These are phyloP conservation scores for Ogataea trehalophila DNA, from an alignment of 805 yeast genomes.

Conservation along the genomic window DNA sequence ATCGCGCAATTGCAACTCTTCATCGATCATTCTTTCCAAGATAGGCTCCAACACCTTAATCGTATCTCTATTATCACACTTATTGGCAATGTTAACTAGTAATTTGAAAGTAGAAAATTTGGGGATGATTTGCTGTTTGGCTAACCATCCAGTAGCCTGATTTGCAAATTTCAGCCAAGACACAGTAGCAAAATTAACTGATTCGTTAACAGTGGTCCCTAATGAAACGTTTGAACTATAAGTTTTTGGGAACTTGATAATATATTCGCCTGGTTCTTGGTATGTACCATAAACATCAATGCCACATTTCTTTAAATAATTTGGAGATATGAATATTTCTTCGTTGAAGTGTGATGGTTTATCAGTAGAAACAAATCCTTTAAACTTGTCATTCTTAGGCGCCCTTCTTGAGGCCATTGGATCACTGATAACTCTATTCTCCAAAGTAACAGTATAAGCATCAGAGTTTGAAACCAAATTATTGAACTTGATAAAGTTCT, in stretches of 20 bases:
- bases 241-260: constrained; percentile 53
- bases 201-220: constrained; percentile 55
- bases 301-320: constrained; percentile 40
- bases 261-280: constrained; percentile 60
- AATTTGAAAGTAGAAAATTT: constrained; percentile 47
- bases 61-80: constrained; percentile 36
- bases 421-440: constrained; percentile 19
- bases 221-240: constrained; percentile 48
- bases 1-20: constrained; percentile 42
- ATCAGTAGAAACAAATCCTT: constrained; percentile 18
- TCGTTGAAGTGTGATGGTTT: constrained; percentile 29
- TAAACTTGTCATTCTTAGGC: constrained; percentile 28
- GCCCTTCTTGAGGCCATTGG: constrained; percentile 20
- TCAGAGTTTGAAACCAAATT: constrained; percentile 11
- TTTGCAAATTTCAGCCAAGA: constrained; percentile 50
- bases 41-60: constrained; percentile 31
- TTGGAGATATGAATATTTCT: constrained; percentile 48
- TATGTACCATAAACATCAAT: constrained; percentile 42
- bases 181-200: constrained; percentile 50
- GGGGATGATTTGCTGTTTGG: constrained; percentile 44
- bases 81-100: constrained; percentile 41
- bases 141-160: constrained; percentile 49
- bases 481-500: constrained; percentile 4
- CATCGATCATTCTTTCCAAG: constrained; percentile 30
- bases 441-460: constrained; percentile 17